Base-by-base conservation (phyloP, 2,329 filamentous ascomycete genomes). In the Xylariaceae sp. region DNA sequence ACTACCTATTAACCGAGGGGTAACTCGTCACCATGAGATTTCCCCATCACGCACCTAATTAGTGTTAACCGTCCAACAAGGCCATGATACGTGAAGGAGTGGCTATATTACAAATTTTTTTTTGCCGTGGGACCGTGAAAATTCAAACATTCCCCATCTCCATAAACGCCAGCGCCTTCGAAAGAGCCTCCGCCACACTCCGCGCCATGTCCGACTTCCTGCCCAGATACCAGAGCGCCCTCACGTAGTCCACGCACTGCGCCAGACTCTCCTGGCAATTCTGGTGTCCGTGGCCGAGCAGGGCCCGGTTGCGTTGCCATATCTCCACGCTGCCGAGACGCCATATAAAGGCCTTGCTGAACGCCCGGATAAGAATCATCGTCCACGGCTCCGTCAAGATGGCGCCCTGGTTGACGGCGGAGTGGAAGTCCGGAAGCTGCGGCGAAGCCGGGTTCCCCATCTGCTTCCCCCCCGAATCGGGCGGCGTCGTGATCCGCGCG, bases 341-440 rank as follows among this genome's bases (percentile, higher is more conserved):
- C 16, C 71, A 54, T 3, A 72, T 64, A 2, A 70, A 77, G 0
- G 81, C 78, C 63, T 77, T 80, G 20, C 78, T 75, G 55, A 85
- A 85, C 0, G 77, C 77, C 21, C 80, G 73, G 43, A 84, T 26
- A 9, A 26, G 23, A 9, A 26, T 26, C 23, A 79, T 77, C 1
- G 82, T 84, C 83, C 83, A 86, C 2, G 83, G 83, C 60, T 86
- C 83, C 0, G 81, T 84, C 52, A 86, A 65, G n/a, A 86, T 73
- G 1, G 82, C 79, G 2, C 79, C 81, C 55, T 83, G 75, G 42
- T 77, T 80, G 20, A 84, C 73, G 0, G 81, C 81, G 53, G 79
- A 78, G 64, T 84, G 82, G 51, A 82, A 80, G 20, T 79, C 76
- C 20, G 69, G 62, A 29, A 76, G 67, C 37, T 71, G 65, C 6